Conservation (phyloP, 768 basidiomycete genomes). For the Pisolithus microcarpus region DNA sequence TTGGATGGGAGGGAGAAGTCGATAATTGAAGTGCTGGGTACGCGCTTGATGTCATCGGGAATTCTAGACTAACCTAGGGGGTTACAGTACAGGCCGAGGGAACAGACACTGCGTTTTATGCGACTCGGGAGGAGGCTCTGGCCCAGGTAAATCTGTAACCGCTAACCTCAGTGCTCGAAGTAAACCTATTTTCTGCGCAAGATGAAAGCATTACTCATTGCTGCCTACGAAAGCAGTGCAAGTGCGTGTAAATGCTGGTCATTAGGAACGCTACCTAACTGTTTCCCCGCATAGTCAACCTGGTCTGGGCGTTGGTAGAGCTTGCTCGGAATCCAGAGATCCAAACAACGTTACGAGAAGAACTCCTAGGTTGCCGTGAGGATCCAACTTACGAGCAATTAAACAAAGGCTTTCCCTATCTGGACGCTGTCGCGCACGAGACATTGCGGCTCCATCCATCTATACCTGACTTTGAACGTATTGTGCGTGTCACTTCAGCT, state of each 20-base stretch:
- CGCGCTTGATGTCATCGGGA: too few relatives aligned
- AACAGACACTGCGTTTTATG: constrained; percentile 15
- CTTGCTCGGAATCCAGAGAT: constrained; percentile 37
- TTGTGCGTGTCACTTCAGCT: constrained; percentile 5
- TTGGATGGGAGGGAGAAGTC: too few relatives aligned
- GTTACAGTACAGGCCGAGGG: constrained; percentile 32
- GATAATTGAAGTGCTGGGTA: too few relatives aligned
- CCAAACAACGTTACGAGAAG: constrained; percentile 45
- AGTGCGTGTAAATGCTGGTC: constrained; percentile 3
- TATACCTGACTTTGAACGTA: constrained; percentile 13
- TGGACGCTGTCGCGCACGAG: constrained; percentile 45
- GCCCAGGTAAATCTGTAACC: constrained; percentile 9
- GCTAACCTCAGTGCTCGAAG: neutral
- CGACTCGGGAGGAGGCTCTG: constrained; percentile 24
- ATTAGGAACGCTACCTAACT: too few relatives aligned
- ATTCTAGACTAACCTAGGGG: neutral
- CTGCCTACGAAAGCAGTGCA: constrained; percentile 18
- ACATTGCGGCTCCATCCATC: constrained; percentile 38
- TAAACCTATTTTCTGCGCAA: neutral
- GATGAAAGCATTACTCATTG: constrained; percentile 14
- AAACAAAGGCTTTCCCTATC: constrained; percentile 41
- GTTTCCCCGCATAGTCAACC: constrained; percentile 1
- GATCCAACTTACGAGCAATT: constrained; percentile 54
- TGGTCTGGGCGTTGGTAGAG: constrained; percentile 49
- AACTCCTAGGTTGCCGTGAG: constrained; percentile 34